A percentile compares a stretch with the other conserved stretches of the same genome.
Conservation (phyloP, 1,139 yeast genomes). For the Chernovozyma aurita region DNA sequence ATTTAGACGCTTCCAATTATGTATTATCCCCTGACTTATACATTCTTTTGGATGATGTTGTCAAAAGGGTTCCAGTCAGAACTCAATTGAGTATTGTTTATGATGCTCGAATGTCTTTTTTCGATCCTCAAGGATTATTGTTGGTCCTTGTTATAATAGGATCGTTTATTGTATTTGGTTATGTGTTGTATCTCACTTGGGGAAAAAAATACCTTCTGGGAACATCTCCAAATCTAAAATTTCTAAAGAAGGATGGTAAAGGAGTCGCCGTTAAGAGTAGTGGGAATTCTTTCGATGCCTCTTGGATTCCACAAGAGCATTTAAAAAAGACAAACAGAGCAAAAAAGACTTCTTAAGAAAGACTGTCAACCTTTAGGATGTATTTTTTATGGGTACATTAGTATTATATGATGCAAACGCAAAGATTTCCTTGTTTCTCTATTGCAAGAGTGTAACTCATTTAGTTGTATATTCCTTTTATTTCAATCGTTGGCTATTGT, state of each 20-base stretch:
- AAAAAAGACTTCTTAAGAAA: slow-evolving; percentile 25
- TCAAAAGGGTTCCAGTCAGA: slow-evolving; percentile 55
- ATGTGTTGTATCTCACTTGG: slow-evolving; percentile 36
- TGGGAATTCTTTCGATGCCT: slow-evolving; percentile 26
- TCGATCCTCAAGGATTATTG: slow-evolving; percentile 68
- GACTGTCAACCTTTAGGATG: too few relatives aligned
- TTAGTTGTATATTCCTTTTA: too few relatives aligned
- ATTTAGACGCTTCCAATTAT: slow-evolving; percentile 56
- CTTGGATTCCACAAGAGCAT: slow-evolving; percentile 36
- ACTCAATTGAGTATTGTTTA: slow-evolving; percentile 53
- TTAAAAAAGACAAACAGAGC: slow-evolving; percentile 24
- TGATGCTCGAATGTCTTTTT: slow-evolving; percentile 67
- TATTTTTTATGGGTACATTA: too few relatives aligned
- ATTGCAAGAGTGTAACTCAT: too few relatives aligned
- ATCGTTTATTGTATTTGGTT: slow-evolving; percentile 47
- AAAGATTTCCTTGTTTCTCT: too few relatives aligned
- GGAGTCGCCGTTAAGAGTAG: neutral
- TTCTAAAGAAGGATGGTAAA: neutral
- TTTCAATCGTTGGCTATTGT: too few relatives aligned
- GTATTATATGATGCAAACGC: too few relatives aligned
- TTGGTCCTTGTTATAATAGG: slow-evolving; percentile 45
- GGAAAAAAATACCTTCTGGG: slow-evolving; percentile 30
- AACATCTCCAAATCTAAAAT: slow-evolving; percentile 28
- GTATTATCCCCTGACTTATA: slow-evolving; percentile 58
- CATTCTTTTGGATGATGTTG: slow-evolving; percentile 46